Conservation (phyloP, 441 rosid species). For the Lepidium campestre region DNA sequence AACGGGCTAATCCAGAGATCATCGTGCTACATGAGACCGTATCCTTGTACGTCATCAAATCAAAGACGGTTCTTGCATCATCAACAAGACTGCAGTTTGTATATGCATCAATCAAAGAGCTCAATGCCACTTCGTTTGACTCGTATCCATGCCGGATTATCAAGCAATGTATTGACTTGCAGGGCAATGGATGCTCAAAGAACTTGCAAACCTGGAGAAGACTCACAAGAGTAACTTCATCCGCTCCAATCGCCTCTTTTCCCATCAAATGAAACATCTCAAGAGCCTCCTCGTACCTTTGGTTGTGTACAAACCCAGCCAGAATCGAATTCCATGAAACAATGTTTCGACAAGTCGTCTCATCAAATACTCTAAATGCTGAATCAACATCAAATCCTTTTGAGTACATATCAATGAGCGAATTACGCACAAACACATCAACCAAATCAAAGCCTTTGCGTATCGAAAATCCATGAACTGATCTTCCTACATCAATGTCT, state of each 20-base stretch:
- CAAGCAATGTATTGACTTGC: slow-evolving; percentile 54
- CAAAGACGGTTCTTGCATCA: slow-evolving; percentile 33
- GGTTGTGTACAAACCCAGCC: slow-evolving; percentile 43
- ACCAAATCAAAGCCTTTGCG: slow-evolving; percentile 30
- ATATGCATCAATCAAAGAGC: slow-evolving; percentile 60
- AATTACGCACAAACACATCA: slow-evolving; percentile 43
- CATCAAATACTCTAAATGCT: slow-evolving; percentile 37
- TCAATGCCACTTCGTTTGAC: slow-evolving; percentile 32
- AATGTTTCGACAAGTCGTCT: slow-evolving; percentile 30
- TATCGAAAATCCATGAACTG: slow-evolving; percentile 43
- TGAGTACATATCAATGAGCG: slow-evolving; percentile 51
- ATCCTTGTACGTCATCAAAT: slow-evolving; percentile 29
- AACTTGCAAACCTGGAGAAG: slow-evolving; percentile 52
- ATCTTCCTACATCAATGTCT: slow-evolving; percentile 36
- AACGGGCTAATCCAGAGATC: slow-evolving; percentile 45
- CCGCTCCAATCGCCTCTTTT: slow-evolving; percentile 27
- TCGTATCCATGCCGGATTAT: slow-evolving; percentile 36
- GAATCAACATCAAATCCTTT: slow-evolving; percentile 40
- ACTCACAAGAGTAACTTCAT: slow-evolving; percentile 44
- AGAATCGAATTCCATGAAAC: slow-evolving; percentile 57
- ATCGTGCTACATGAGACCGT: slow-evolving; percentile 54
- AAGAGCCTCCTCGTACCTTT: slow-evolving; percentile 38
- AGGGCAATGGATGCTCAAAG: slow-evolving; percentile 30
- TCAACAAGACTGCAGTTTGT: slow-evolving; percentile 40
- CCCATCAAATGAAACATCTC: slow-evolving; percentile 34